phyloP scores from a whole-genome alignment of 2,329 filamentous ascomycete species.

The Lasiodiplodia citricola region DNA sequence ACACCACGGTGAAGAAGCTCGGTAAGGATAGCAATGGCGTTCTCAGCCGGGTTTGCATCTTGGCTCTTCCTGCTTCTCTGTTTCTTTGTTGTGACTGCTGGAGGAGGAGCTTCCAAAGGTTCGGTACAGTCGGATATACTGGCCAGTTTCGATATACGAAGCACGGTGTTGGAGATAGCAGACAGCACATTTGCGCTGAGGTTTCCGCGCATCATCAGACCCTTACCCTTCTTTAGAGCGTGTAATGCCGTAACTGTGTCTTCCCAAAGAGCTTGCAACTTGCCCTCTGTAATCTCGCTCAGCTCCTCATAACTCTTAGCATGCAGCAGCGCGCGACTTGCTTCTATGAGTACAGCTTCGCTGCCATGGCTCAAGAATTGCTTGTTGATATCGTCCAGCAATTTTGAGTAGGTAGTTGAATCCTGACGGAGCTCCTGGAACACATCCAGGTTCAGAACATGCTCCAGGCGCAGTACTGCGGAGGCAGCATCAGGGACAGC shows the following conservation, averaged over 20 bases:
- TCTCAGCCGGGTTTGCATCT: conserved; percentile 39
- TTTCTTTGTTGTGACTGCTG: conserved; percentile 50
- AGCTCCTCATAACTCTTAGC: conserved; percentile 87
- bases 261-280: conserved; percentile 84
- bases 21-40: conserved; percentile 69
- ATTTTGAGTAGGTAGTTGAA: conserved; percentile 75
- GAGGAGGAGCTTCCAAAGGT: conserved; percentile 66
- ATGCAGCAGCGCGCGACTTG: conserved; percentile 80
- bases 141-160: conserved; percentile 80
- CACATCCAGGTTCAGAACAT: conserved; percentile 82
- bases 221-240: conserved; percentile 69
- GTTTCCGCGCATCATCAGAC: conserved; percentile 73
- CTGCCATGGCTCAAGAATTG: conserved; percentile 95
- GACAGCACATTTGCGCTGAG: conserved; percentile 69
- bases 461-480: conserved; percentile 82
- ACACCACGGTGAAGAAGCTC: conserved; percentile 76
- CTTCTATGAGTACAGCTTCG: conserved; percentile 82
- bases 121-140: conserved; percentile 79
- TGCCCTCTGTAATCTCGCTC: conserved; percentile 81
- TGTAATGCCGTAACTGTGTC: conserved; percentile 76
- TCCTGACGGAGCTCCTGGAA: conserved; percentile 91
- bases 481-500: conserved; percentile 86
- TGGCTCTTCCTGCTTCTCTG: conserved; percentile 21
- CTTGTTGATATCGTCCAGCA: conserved; percentile 89
- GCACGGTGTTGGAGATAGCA: conserved; percentile 74